A percentile compares a stretch with the other conserved stretches of the same genome.
phyloP scores from a whole-genome alignment of 352 stramenopile species.

The Pythium coloratum region DNA sequence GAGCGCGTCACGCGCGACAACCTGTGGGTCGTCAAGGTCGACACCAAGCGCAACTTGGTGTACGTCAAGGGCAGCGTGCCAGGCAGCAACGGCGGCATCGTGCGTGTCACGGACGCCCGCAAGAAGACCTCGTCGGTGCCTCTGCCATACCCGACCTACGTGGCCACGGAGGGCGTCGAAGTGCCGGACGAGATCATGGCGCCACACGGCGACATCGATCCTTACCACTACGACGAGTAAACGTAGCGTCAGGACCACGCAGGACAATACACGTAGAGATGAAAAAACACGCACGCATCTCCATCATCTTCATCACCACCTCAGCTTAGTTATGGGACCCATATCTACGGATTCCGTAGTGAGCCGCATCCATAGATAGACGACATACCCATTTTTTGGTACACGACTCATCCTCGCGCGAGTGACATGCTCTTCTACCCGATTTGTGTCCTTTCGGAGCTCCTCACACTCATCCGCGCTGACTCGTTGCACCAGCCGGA shows the following conservation, averaged over 20 bases:
- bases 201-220: conserved; percentile 73
- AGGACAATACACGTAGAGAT: conserved; percentile 7
- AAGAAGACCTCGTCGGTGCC: conserved; percentile 73
- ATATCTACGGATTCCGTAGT: not conserved
- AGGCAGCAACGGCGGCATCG: conserved; percentile 86
- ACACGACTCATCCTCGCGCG: not conserved
- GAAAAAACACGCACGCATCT: not conserved
- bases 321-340: not conserved
- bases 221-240: conserved; percentile 85
- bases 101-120: conserved; percentile 83
- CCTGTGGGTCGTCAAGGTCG: conserved; percentile 92
- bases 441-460: not conserved
- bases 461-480: not conserved
- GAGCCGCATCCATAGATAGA: not conserved
- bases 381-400: not conserved
- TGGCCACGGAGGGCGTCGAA: conserved; percentile 42
- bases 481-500: conserved; percentile 2
- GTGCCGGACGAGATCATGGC: conserved; percentile 72
- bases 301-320: no score
- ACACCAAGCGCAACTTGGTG: conserved; percentile 91
- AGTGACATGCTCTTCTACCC: not conserved
- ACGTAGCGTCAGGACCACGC: not conserved
- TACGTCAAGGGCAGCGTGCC: conserved; percentile 94
- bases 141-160: conserved; percentile 84
- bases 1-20: conserved; percentile 96